These are phyloP conservation scores for Neobulgaria alba DNA, from an alignment of 2,329 filamentous ascomycete species.

Conservation along the genomic window DNA sequence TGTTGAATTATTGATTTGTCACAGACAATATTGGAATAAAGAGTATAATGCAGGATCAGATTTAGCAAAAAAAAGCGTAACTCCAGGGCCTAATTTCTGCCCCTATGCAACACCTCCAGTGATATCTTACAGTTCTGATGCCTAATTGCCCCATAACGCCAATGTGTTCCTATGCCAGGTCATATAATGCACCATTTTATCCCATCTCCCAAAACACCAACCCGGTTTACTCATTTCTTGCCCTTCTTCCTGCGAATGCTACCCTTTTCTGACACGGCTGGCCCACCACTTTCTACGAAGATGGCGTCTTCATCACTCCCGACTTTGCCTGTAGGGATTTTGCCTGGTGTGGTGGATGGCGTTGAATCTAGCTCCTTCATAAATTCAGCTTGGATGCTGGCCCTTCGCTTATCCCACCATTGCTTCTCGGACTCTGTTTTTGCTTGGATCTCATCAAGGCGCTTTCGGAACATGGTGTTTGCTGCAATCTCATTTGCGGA, in stretches of 20 bases:
- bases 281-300: constrained; percentile 51
- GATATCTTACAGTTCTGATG: too few relatives aligned
- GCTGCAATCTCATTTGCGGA: constrained; percentile 92
- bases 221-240: constrained; percentile 58
- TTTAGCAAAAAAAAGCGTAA: too few relatives aligned
- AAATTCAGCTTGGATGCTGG: constrained; percentile 64
- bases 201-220: too few relatives aligned
- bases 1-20: too few relatives aligned
- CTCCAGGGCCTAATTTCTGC: too few relatives aligned
- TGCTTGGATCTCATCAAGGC: constrained; percentile 65
- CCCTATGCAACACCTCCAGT: too few relatives aligned
- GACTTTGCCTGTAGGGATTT: constrained; percentile 31
- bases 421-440: constrained; percentile 67
- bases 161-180: too few relatives aligned
- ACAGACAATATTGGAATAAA: too few relatives aligned
- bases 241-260: constrained; percentile 53
- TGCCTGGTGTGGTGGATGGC: constrained; percentile 38
- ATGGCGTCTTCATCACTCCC: constrained; percentile 66
- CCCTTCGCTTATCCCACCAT: constrained; percentile 86
- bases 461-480: constrained; percentile 67
- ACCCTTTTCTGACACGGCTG: constrained; percentile 20
- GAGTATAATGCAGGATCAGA: too few relatives aligned
- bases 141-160: too few relatives aligned
- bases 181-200: too few relatives aligned
- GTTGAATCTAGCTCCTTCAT: constrained; percentile 75